Conservation (phyloP, 805 yeast species). For the Priceomyces fermenticarens region DNA sequence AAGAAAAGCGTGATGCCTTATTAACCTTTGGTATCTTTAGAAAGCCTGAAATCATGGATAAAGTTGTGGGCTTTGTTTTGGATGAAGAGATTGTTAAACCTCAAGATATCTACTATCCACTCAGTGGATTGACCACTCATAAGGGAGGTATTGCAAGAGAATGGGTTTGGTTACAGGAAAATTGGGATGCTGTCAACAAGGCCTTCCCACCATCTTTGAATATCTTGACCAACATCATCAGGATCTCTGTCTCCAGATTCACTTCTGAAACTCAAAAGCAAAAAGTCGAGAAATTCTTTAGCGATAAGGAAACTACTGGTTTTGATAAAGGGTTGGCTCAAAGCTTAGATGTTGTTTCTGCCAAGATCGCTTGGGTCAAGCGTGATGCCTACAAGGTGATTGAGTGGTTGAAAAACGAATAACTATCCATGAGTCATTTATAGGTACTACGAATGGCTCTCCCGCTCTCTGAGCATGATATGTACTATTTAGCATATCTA, state of each 20-base stretch:
- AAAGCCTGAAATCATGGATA: conserved; percentile 48
- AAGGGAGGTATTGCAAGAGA: conserved; percentile 62
- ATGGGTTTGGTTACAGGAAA: conserved; percentile 68
- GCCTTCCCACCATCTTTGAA: conserved; percentile 78
- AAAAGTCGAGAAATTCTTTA: conserved; percentile 51
- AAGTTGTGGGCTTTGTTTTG: conserved; percentile 54
- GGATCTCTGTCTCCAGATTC: conserved; percentile 57
- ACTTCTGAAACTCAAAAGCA: conserved; percentile 52
- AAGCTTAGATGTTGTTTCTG: conserved; percentile 55
- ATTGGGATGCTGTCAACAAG: conserved; percentile 70
- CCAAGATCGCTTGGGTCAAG: conserved; percentile 56
- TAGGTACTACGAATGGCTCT: background rate
- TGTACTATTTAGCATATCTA: too few species aligned
- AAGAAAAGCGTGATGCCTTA: conserved; percentile 69
- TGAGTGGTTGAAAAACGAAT: conserved; percentile 43
- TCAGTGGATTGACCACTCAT: conserved; percentile 67
- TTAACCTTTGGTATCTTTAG: conserved; percentile 64
- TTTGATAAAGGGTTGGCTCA: conserved; percentile 64
- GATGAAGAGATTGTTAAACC: conserved; percentile 55
- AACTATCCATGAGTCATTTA: conserved; percentile 6
- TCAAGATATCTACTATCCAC: conserved; percentile 76
- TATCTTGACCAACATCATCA: conserved; percentile 75
- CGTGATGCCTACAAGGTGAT: conserved; percentile 50
- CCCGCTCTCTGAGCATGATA: too few species aligned
- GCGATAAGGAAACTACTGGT: conserved; percentile 56